Percentiles rank a stretch among this genome's conserved stretches.
phyloP scores from a whole-genome alignment of 169 alveolate genomes.

The Plasmodium berghei region DNA sequence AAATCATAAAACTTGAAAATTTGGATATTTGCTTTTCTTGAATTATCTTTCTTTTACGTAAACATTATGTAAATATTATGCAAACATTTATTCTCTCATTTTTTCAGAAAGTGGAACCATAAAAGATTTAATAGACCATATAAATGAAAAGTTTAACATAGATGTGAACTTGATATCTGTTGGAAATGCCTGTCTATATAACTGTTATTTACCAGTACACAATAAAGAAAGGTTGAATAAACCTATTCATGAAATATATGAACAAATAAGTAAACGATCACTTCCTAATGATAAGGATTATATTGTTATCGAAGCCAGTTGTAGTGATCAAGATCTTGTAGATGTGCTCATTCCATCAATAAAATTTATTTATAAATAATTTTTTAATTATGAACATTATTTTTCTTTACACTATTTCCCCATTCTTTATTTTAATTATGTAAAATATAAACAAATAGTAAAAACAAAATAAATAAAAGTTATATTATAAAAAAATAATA shows the following conservation, averaged over 20 bases:
- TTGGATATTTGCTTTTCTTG: constrained; percentile 36
- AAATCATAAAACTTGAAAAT: background rate
- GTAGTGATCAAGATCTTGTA: constrained; percentile 90
- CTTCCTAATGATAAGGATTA: constrained; percentile 81
- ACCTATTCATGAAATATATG: constrained; percentile 82
- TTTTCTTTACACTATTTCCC: background rate
- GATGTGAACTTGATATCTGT: constrained; percentile 91
- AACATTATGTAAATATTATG: constrained; percentile 78
- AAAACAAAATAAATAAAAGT: too few species aligned
- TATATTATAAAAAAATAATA: too few species aligned
- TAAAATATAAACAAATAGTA: too few species aligned
- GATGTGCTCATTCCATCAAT: constrained; percentile 92
- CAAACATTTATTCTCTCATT: constrained; percentile 14
- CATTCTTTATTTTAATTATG: background rate
- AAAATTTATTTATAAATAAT: constrained; percentile 85
- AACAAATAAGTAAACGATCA: constrained; percentile 80
- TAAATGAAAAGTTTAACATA: constrained; percentile 81
- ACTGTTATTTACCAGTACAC: constrained; percentile 88
- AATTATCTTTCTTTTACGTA: constrained; percentile 6
- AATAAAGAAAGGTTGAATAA: constrained; percentile 86
- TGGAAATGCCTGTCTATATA: constrained; percentile 92
- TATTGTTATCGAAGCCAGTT: constrained; percentile 90
- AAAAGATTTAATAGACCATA: constrained; percentile 80
- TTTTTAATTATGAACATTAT: background rate
- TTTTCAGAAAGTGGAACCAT: constrained; percentile 82